Evolutionary conservation across 257 asterid species (phyloP).

Genomic region (Plectranthus barbatus): DNA sequence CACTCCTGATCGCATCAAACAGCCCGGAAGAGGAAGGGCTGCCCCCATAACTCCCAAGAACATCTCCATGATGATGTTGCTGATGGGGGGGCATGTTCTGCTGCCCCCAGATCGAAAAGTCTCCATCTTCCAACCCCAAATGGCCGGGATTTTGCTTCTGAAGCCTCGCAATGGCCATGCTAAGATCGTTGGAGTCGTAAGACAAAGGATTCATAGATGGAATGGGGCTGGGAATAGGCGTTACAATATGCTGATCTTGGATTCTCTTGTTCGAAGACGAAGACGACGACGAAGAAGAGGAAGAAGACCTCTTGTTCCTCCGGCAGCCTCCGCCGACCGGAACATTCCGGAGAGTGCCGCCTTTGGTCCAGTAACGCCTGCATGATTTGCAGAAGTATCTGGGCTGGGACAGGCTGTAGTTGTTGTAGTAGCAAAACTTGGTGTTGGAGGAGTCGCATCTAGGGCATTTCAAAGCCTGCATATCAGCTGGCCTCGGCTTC

Average conservation of each 20-base stretch:
- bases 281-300: constrained; percentile 38
- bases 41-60: background rate
- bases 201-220: constrained; percentile 21
- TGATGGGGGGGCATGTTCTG: constrained; percentile 14
- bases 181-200: constrained; percentile 49
- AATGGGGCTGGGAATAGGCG: constrained; percentile 21
- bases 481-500: constrained; percentile 61
- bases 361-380: constrained; percentile 94
- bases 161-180: constrained; percentile 56
- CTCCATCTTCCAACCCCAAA: constrained; percentile 24
- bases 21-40: background rate
- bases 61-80: background rate
- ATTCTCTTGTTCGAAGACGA: constrained; percentile 20
- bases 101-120: constrained; percentile 31
- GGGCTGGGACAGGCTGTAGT: constrained; percentile 92
- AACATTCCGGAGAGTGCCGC: constrained; percentile 83
- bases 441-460: constrained; percentile 88
- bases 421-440: constrained; percentile 94
- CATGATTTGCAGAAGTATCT: constrained; percentile 92
- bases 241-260: constrained; percentile 37
- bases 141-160: constrained; percentile 41
- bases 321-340: constrained; percentile 97
- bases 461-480: constrained; percentile 71
- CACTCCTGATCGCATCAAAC: constrained; percentile 2
- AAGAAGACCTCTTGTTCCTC: constrained; percentile 52